Conservation (phyloP, 2,329 filamentous ascomycete genomes). For the Zymoseptoria passerinii region DNA sequence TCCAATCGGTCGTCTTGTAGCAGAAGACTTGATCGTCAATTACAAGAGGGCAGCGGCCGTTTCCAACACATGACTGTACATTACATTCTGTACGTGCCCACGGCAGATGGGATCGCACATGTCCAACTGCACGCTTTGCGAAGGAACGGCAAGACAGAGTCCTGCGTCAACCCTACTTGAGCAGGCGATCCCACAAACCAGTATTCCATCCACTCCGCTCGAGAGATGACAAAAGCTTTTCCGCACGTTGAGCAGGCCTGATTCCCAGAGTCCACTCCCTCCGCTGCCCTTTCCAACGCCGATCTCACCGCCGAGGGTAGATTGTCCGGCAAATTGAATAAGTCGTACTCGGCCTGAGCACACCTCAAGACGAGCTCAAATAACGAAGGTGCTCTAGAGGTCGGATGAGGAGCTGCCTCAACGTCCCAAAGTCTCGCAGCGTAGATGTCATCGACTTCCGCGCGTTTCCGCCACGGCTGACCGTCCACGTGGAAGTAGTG, state of each 20-base stretch:
- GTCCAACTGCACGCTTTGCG: constrained; percentile 27
- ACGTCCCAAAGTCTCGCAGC: background rate
- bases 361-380: constrained; percentile 29
- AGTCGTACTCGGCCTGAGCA: constrained; percentile 18
- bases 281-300: constrained; percentile 16
- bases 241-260: constrained; percentile 28
- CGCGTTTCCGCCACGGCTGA: constrained; percentile 5
- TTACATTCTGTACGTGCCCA: constrained; percentile 4
- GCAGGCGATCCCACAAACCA: constrained; percentile 24
- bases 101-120: constrained; percentile 22
- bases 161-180: constrained; percentile 20
- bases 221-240: constrained; percentile 22
- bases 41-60: background rate
- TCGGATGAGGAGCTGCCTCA: background rate
- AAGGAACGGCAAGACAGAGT: constrained; percentile 28
- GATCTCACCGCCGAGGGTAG: constrained; percentile 16
- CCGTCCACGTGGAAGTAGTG: constrained; percentile 28
- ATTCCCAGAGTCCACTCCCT: constrained; percentile 18
- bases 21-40: background rate
- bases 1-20: background rate
- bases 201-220: constrained; percentile 32
- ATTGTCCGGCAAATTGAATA: constrained; percentile 19
- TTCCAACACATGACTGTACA: background rate
- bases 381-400: constrained; percentile 25
- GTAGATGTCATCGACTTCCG: constrained; percentile 1